A percentile compares a stretch with the other conserved stretches of the same genome.
phyloP scores from a whole-genome alignment of 2,329 filamentous ascomycete species.

The Scolecobasidium constrictum region DNA sequence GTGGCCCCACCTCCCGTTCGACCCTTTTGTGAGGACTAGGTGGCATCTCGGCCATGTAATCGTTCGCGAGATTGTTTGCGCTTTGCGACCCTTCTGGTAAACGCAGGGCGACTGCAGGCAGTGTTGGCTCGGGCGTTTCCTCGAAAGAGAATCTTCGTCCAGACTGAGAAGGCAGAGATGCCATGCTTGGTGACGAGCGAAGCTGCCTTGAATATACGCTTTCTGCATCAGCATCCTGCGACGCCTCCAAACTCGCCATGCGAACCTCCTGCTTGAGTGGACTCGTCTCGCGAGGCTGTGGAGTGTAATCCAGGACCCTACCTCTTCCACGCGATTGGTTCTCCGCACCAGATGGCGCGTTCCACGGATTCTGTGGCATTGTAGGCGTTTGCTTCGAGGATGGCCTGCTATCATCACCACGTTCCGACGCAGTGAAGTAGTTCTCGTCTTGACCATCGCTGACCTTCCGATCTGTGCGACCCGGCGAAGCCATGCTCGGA shows the following conservation, averaged over 20 bases:
- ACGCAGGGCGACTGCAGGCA: no score
- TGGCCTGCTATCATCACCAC: not conserved
- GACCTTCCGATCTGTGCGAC: constrained; percentile 10
- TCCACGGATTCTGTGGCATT: no score
- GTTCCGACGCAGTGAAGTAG: constrained; percentile 14
- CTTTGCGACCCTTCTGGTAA: constrained; percentile 4
- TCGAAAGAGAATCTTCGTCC: not conserved
- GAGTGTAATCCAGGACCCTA: not conserved
- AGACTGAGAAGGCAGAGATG: not conserved
- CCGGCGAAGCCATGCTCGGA: constrained; percentile 19
- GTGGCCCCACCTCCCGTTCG: not conserved
- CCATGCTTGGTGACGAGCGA: not conserved
- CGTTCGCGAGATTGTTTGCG: constrained; percentile 13
- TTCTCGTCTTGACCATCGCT: constrained; percentile 10
- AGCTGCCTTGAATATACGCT: not conserved
- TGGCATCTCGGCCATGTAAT: constrained; percentile 16
- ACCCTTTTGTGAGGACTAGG: constrained; percentile 14
- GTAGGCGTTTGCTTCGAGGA: not conserved
- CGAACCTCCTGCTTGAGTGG: not conserved
- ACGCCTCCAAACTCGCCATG: not conserved
- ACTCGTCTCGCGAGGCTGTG: not conserved
- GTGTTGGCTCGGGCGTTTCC: no score
- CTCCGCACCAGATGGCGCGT: not conserved
- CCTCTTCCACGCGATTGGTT: not conserved
- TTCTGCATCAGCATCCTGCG: not conserved